Evolutionary conservation across 208 protist genomes (phyloP), one percentile per base, ranked within the genome.

Genomic region (Acanthamoeba triangularis): DNA sequence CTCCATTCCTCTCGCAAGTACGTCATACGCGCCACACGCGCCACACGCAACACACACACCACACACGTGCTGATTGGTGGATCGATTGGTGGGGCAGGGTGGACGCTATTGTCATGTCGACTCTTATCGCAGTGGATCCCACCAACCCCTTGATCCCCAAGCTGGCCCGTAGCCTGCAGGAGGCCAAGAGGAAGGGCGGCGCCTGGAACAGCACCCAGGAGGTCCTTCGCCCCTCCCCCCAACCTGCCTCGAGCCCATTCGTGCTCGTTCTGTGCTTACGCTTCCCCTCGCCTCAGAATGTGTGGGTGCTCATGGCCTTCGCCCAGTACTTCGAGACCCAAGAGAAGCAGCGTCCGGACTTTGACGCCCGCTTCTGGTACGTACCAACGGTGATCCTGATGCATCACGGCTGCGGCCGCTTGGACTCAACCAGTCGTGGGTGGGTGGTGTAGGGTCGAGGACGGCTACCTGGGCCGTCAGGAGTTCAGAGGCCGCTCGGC

Each of bases 291-390:
- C 65, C 10, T 78, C 76, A 85, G 87, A 93, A 93, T 49, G 61
- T 93, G 41, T 93, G 87, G 87, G 87, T 93, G 33, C 87, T 93
- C n/a, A 18, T 47, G 41, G 87, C 87, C 30, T 93, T 93, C 25
- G 37, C 33, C 5, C 52, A n/a, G 13, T 93, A 93, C 87, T 93
- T 93, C 25, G 41, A 74, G n/a, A 37, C 87, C 14, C 35, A 54
- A 30, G 87, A 93, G 47, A 28, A 18, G 25, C 5, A 7, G 23
- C 33, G 28, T 1, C 87, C 87, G 8, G 59, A 93, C 87, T 76
- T 93, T 13, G 47, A 54, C 20, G 59, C 47, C n/a, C 80, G 49
- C 80, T 63, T 88, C 49, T 88, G 80, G 80, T 63, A 63, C 4
- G 67, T 28, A 41, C 35, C 69, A 78, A n/a, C n/a, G 23, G 14